These are phyloP conservation scores for Adenanthera pavonina DNA, from an alignment of 306 rosid species.

Conservation along the genomic window DNA sequence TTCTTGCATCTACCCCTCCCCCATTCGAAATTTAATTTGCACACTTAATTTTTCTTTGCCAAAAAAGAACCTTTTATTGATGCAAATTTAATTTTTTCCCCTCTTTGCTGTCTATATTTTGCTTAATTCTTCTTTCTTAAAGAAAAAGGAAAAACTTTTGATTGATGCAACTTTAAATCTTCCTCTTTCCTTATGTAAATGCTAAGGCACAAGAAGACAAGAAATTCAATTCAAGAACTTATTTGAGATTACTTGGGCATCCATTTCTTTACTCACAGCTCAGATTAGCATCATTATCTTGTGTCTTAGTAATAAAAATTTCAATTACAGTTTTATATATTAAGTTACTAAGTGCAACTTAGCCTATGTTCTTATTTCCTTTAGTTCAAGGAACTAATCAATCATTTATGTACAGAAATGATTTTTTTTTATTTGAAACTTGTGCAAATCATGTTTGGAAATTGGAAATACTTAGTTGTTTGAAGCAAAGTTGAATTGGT, in stretches of 20 bases:
- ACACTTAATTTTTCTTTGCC: no score
- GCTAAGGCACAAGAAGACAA: background rate
- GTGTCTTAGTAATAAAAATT: background rate
- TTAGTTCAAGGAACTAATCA: background rate
- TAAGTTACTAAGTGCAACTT: background rate
- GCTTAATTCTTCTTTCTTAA: no score
- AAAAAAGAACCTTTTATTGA: no score
- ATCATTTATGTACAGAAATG: background rate
- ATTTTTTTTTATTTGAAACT: background rate
- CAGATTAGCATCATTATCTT: background rate
- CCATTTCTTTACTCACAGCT: background rate
- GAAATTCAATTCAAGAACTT: background rate
- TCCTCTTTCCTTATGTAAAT: background rate
- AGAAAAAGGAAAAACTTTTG: no score
- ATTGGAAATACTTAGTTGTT: no score
- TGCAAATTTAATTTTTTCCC: no score
- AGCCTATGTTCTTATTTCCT: background rate
- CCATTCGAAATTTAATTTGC: no score
- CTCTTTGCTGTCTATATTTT: background rate
- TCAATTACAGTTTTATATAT: no score
- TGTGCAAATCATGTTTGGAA: background rate
- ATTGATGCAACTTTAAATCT: no score
- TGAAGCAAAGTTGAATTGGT: background rate
- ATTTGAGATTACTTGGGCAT: background rate
- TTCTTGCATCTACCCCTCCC: no score